A percentile compares a stretch with the other conserved stretches of the same genome.
Evolutionary conservation across 208 protist species (phyloP).

Genomic region (Wallacemonas sp.): DNA sequence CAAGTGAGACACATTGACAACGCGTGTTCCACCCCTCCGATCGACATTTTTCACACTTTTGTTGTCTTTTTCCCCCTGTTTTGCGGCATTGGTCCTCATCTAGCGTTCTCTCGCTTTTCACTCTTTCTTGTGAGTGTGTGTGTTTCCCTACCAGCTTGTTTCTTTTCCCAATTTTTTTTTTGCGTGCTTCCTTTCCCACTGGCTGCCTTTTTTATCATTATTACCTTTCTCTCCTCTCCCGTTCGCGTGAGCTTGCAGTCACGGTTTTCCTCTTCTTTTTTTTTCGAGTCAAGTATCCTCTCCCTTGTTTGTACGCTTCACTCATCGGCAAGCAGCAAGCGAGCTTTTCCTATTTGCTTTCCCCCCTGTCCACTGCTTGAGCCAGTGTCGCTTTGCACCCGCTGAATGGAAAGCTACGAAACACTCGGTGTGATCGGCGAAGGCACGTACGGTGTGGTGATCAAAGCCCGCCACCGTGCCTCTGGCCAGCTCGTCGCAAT

Average conservation of each 20-base stretch:
- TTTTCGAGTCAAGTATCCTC: background rate
- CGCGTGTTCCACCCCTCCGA: too few relatives aligned
- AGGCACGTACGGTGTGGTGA: slow-evolving; percentile 95
- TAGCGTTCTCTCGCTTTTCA: too few relatives aligned
- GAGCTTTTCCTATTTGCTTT: slow-evolving; percentile 15
- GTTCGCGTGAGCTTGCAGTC: background rate
- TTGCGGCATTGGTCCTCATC: too few relatives aligned
- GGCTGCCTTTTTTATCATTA: background rate
- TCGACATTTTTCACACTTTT: background rate
- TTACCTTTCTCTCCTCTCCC: background rate
- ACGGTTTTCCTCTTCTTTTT: background rate
- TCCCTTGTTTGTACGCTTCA: slow-evolving; percentile 7
- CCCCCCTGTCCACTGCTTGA: background rate
- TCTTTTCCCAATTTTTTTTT: background rate
- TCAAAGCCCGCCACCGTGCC: slow-evolving; percentile 92
- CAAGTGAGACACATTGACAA: too few relatives aligned
- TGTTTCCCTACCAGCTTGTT: background rate
- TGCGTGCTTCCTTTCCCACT: background rate
- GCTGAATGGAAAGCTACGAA: slow-evolving; percentile 94
- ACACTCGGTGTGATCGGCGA: slow-evolving; percentile 92
- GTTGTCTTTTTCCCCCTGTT: background rate
- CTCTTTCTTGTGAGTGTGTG: background rate
- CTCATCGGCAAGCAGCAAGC: too few relatives aligned
- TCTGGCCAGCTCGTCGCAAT: slow-evolving; percentile 95
- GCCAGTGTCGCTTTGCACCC: background rate